Conservation (phyloP, 2,329 filamentous ascomycete species). For the Fusarium incarnatum region DNA sequence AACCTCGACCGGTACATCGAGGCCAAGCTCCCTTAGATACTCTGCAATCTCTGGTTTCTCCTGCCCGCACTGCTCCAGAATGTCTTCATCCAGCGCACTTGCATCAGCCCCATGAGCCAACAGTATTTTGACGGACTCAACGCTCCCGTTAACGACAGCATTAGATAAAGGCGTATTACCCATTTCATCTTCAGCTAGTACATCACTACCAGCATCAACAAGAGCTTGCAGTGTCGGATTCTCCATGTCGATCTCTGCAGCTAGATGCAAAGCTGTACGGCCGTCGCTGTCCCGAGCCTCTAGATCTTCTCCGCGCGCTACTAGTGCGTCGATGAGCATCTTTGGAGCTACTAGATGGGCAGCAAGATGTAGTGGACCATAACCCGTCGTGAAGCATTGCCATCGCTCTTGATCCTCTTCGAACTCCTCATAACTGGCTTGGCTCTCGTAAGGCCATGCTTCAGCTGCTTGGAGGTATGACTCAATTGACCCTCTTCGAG, state of each 20-base stretch:
- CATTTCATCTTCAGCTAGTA: neutral
- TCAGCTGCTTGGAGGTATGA: conserved; percentile 15
- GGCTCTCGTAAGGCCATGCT: neutral
- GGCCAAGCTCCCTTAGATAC: neutral
- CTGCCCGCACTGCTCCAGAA: neutral
- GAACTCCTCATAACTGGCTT: neutral
- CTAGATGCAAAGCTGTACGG: conserved; percentile 9
- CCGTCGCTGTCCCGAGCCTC: neutral
- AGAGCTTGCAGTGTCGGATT: neutral
- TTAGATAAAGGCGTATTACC: neutral
- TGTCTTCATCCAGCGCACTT: neutral
- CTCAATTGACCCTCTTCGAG: neutral
- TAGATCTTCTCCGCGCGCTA: neutral
- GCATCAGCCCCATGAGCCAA: conserved; percentile 11
- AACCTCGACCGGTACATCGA: neutral
- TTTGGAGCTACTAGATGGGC: neutral
- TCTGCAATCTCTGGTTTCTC: conserved; percentile 6
- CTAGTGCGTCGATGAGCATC: neutral
- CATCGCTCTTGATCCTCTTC: conserved; percentile 12
- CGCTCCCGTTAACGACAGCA: neutral
- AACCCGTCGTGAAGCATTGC: neutral
- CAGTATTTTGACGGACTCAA: conserved; percentile 6
- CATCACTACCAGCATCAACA: neutral
- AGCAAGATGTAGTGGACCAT: conserved; percentile 13
- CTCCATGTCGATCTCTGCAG: neutral